These are phyloP conservation scores for Trichoderma harzianum DNA, from an alignment of 2,329 filamentous ascomycete genomes.

Conservation along the genomic window DNA sequence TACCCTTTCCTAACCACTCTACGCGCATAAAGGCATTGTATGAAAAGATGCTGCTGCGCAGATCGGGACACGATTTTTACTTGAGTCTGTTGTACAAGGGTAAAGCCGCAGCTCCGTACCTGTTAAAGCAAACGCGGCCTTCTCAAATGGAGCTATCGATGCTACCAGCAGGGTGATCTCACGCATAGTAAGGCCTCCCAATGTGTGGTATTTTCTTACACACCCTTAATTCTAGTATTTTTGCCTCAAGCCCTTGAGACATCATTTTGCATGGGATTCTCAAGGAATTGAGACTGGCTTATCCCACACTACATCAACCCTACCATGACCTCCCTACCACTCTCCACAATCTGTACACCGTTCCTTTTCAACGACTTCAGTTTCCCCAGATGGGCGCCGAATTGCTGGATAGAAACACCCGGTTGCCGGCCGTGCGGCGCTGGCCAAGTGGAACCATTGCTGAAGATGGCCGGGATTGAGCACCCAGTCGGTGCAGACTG, in stretches of 20 bases:
- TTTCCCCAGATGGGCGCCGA: background rate
- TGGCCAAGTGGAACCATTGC: background rate
- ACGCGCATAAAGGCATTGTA: no score
- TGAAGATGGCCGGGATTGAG: background rate
- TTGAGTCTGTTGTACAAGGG: background rate
- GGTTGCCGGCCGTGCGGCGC: background rate
- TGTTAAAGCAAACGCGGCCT: no score
- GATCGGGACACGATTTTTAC: no score
- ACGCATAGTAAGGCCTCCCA: background rate
- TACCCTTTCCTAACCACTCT: no score
- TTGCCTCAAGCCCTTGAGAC: accelerated
- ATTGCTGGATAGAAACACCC: background rate
- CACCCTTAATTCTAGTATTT: background rate
- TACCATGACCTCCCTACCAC: background rate
- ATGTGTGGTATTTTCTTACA: background rate
- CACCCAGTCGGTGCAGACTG: background rate
- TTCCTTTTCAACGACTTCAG: background rate
- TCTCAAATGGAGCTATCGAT: no score
- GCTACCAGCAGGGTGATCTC: no score
- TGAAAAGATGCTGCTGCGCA: no score
- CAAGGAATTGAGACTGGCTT: background rate
- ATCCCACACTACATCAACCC: background rate
- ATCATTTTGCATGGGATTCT: background rate
- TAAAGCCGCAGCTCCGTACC: background rate
- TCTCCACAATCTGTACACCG: background rate